Evolutionary conservation across 331 rosid species (phyloP), one percentile per base, ranked within the genome.

Genomic region (Cydonia oblonga): DNA sequence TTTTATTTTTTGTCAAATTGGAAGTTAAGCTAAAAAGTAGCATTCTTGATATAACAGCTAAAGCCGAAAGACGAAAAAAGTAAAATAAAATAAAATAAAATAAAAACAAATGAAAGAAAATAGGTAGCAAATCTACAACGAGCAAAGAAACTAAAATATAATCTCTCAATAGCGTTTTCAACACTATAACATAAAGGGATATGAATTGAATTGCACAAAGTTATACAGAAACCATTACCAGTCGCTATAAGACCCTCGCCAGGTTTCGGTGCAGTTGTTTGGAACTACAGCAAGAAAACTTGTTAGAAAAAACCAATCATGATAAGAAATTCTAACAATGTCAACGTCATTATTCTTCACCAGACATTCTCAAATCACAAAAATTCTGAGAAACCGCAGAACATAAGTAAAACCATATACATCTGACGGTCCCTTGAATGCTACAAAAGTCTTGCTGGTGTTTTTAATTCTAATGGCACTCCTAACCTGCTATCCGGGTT

Each of bases 191-290:
- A 62, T 62, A 62, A 62, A 62, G 24, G 42, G 40, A 19, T n/a
- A 32, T 32, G 18, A 33, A 40, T 24, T 22, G 40, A 35, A 56
- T 19, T 3, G 30, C 52, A 32, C 4, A 40, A 64, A 24, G 23
- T 24, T 22, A 9, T 23, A 26, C 22, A 25, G 11, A 57, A 38
- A 75, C 1, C 2, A 46, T 74, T 90, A 92, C 98, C 96, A 5
- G 96, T 92, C 53, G 98, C 96, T 61, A 92, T 84, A 73, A 92
- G 77, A 80, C 93, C 90, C 87, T 92, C 91, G 11, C 98, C 98
- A 32, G 96, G 98, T 82, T 92, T 92, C 6, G 96, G 98, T 61
- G 96, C 91, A 80, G 96, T 92, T 24, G 98, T 92, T 92, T 90
- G 96, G 72, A 92, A 92, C 98, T 92, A 32, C 38, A 82, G 57